phyloP scores from a whole-genome alignment of 805 yeast genomes.

The Kregervanrija delftensis region DNA sequence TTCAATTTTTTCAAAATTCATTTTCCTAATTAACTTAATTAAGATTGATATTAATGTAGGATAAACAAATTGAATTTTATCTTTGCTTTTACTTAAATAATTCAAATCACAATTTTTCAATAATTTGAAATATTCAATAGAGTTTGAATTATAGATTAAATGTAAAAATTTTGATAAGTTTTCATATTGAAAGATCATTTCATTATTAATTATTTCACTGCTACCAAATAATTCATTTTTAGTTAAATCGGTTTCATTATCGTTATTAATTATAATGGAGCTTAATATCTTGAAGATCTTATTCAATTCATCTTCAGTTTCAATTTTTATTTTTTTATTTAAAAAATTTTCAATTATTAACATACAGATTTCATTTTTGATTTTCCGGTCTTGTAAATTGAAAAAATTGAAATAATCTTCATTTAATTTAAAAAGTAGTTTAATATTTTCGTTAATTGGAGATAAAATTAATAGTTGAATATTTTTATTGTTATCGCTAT shows the following conservation, averaged over 20 bases:
- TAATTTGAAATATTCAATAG: constrained; percentile 38
- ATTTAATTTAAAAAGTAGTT: constrained; percentile 30
- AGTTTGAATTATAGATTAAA: constrained; percentile 45
- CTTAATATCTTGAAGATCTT: constrained; percentile 53
- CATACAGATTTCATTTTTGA: constrained; percentile 53
- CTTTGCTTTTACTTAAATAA: constrained; percentile 47
- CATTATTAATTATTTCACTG: constrained; percentile 18
- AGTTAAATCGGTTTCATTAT: constrained; percentile 23
- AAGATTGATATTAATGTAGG: constrained; percentile 67
- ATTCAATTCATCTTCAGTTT: constrained; percentile 43
- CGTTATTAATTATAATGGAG: constrained; percentile 39
- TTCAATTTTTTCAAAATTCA: constrained; percentile 23
- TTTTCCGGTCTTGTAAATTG: constrained; percentile 39
- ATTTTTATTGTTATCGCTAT: constrained; percentile 29
- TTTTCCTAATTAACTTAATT: constrained; percentile 51
- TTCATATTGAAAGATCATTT: constrained; percentile 44
- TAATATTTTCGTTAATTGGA: constrained; percentile 38
- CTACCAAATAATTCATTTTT: constrained; percentile 21
- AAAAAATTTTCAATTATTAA: constrained; percentile 57
- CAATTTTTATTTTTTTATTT: constrained; percentile 29
- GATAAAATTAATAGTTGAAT: constrained; percentile 32
- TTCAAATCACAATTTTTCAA: constrained; percentile 35
- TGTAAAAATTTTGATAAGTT: constrained; percentile 65
- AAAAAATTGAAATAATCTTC: constrained; percentile 46
- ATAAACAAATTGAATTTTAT: constrained; percentile 56